Conservation (phyloP, 2,329 filamentous ascomycete genomes). For the Colletotrichum lupini region DNA sequence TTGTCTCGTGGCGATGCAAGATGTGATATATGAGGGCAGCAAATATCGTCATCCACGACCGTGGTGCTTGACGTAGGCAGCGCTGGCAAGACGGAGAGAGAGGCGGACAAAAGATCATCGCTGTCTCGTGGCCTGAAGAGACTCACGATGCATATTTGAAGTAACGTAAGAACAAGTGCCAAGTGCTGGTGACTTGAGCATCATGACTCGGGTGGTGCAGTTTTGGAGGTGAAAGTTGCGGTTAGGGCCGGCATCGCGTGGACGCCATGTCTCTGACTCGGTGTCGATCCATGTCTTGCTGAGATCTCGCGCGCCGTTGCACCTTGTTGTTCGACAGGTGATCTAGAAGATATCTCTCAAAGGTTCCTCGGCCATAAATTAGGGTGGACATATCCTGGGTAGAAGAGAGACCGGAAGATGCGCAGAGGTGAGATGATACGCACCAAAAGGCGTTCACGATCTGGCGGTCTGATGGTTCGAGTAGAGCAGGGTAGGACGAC, state of each 20-base stretch:
- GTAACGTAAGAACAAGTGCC: constrained; percentile 24
- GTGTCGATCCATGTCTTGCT: constrained; percentile 27
- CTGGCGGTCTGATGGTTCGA: not conserved
- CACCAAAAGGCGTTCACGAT: constrained; percentile 5
- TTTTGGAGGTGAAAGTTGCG: not conserved
- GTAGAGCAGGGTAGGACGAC: not conserved
- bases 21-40: not conserved
- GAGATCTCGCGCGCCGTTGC: constrained; percentile 22
- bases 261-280: constrained; percentile 30
- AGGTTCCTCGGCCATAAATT: not conserved
- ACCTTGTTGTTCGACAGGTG: constrained; percentile 16
- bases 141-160: constrained; percentile 16
- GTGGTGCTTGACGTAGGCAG: not conserved
- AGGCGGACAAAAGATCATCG: not conserved
- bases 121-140: constrained; percentile 8
- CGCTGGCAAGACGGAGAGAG: not conserved
- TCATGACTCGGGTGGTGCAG: constrained; percentile 21
- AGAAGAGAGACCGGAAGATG: not conserved
- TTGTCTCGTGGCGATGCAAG: constrained; percentile 7
- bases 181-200: constrained; percentile 19
- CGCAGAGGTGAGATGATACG: not conserved
- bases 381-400: not conserved
- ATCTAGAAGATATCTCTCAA: not conserved
- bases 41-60: not conserved
- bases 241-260: constrained; percentile 21